These are phyloP conservation scores for Citrullus mucosospermus DNA, from an alignment of 306 rosid genomes.

Conservation along the genomic window DNA sequence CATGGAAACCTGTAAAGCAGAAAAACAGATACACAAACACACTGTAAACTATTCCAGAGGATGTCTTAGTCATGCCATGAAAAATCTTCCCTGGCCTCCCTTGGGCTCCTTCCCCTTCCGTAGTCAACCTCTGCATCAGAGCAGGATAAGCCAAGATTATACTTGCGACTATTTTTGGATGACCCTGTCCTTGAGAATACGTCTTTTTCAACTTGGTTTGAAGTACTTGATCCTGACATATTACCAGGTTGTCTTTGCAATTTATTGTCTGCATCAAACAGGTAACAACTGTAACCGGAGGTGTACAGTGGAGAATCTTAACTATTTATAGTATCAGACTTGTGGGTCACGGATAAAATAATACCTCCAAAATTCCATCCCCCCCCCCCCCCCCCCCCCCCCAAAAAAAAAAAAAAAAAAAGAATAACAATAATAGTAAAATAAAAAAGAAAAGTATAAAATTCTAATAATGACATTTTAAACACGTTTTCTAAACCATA, in stretches of 20 bases:
- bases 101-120: conserved; percentile 80
- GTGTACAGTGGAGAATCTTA: not conserved
- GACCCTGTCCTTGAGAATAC: conserved; percentile 59
- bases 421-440: too few species aligned
- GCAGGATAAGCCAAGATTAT: conserved; percentile 62
- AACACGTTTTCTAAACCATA: not conserved
- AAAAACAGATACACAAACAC: conserved; percentile 26
- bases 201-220: conserved; percentile 37
- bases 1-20: conserved; percentile 34
- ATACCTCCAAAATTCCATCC: not conserved
- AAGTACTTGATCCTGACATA: conserved; percentile 47
- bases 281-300: conserved; percentile 15
- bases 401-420: not conserved
- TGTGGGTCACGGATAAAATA: not conserved
- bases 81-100: conserved; percentile 52
- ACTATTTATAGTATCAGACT: not conserved
- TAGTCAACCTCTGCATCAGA: conserved; percentile 98
- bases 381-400: too few species aligned
- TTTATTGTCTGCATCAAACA: conserved; percentile 43
- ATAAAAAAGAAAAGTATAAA: not conserved
- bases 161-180: conserved; percentile 45
- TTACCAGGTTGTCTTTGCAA: conserved; percentile 34
- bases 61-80: conserved; percentile 48
- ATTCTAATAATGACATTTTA: not conserved
- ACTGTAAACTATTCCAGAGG: conserved; percentile 26